These are phyloP conservation scores for Lactarius evosmus DNA, from an alignment of 768 basidiomycete genomes.

Conservation along the genomic window DNA sequence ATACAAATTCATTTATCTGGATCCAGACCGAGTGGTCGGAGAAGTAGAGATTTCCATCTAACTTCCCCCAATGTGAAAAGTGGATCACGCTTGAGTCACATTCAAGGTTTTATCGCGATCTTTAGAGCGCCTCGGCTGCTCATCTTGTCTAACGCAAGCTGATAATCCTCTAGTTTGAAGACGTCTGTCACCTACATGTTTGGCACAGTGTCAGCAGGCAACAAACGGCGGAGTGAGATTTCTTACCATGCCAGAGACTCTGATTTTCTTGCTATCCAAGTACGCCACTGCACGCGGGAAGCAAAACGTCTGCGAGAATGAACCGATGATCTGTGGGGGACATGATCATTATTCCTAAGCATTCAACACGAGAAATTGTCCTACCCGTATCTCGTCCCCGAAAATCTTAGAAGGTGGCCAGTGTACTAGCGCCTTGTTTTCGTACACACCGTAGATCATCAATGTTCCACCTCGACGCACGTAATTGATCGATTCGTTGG, in stretches of 20 bases:
- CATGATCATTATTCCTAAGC: not conserved
- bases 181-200: slow-evolving; percentile 49
- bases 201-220: slow-evolving; percentile 1
- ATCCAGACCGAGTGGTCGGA: not conserved
- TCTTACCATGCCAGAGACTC: slow-evolving; percentile 73
- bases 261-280: slow-evolving; percentile 82
- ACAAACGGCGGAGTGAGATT: not conserved
- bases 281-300: slow-evolving; percentile 91
- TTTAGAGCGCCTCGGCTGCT: slow-evolving; percentile 53
- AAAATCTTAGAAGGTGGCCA: slow-evolving; percentile 87
- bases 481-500: slow-evolving; percentile 87
- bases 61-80: not conserved
- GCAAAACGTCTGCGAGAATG: slow-evolving; percentile 84
- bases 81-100: not conserved
- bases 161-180: slow-evolving; percentile 56
- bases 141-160: slow-evolving; percentile 65
- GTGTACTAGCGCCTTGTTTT: slow-evolving; percentile 76
- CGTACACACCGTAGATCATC: slow-evolving; percentile 90
- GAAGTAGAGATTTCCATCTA: not conserved
- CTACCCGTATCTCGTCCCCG: slow-evolving; percentile 62
- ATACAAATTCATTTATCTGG: not conserved
- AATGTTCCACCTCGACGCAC: slow-evolving; percentile 81
- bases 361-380: not conserved
- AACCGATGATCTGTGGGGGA: slow-evolving; percentile 70
- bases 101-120: slow-evolving; percentile 48